Base-by-base conservation (phyloP, 495 filamentous ascomycete species). In the Tuber calosporum region DNA sequence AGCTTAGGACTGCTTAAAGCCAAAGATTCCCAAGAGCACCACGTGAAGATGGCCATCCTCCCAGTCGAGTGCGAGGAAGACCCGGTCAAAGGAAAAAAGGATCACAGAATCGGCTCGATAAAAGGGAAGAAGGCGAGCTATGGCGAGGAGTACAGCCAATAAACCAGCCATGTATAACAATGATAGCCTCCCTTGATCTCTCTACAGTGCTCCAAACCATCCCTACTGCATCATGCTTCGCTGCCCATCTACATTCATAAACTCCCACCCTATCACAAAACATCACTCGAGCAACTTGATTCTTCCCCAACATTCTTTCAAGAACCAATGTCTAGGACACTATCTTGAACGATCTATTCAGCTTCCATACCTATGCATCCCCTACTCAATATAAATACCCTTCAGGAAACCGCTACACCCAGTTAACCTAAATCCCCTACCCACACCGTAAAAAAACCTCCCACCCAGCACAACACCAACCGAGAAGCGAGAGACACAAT, bases 51-150 rank as follows among this genome's bases (percentile, higher is more conserved):
- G 26, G 22, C 66, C 19, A 53, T 68, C 2, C 43, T 71, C 41
- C 68, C 74, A 13, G 53, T 74, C 17, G 53, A 42, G 36, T 41
- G 66, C 69, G 58, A 39, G 34, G 74, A 71, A 58, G 68, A 70
- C 19, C 74, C 58, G 20, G 68, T 26, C 48, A 37, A 36, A 58
- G 72, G 40, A 26, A 86, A 76, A 26, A 86, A 76, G 79, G 84
- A 22, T n/a, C 77, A 20, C 62, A 82, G 5, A 74, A 79, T 37
- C 72, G 78, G 37, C 74, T 79, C 66, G 72, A 40, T 34, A 39
- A 78, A 39, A 68, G 83, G 75, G 75, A 82, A 81, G 36, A 72
- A 81, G n/a, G 9, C 2, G 48, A 58, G 48, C n/a, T 4, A 58
- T 26, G 26, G 48, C 48, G 9, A 15, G n/a, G n/a, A 30, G 26